Evolutionary conservation across 2,329 filamentous ascomycete genomes (phyloP).

Genomic region (Apiospora koreana): DNA sequence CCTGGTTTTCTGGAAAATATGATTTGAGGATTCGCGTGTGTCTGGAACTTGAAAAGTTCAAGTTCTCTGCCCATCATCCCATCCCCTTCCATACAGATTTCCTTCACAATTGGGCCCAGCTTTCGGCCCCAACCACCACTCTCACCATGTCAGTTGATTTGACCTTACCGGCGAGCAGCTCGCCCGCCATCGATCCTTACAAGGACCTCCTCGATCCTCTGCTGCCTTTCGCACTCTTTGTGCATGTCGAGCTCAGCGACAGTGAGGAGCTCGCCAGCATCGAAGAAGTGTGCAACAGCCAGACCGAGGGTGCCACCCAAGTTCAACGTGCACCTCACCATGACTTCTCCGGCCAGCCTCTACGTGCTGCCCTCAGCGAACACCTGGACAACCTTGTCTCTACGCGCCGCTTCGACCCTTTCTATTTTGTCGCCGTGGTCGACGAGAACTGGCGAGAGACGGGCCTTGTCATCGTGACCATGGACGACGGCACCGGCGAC

Average conservation of each 20-base stretch:
- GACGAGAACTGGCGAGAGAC: background rate
- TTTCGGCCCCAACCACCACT: background rate
- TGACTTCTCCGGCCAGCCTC: background rate
- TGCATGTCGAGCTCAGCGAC: background rate
- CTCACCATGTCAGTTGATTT: background rate
- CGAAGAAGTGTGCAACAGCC: background rate
- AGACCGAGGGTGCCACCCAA: background rate
- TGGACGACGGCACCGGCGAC: background rate
- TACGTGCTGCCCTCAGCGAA: background rate
- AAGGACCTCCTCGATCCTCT: background rate
- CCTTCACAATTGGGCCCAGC: background rate
- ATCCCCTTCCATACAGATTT: background rate
- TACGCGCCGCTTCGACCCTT: conserved; percentile 4
- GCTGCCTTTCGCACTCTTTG: background rate
- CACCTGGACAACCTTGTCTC: background rate
- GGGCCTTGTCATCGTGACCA: background rate
- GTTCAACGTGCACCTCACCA: background rate
- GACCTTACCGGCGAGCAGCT: background rate
- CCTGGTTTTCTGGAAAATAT: background rate
- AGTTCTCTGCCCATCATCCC: background rate
- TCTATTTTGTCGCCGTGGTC: conserved; percentile 9
- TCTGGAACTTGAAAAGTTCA: background rate
- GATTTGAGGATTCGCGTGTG: background rate
- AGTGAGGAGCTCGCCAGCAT: background rate
- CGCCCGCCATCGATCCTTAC: background rate